phyloP scores from a whole-genome alignment of 2,329 filamentous ascomycete genomes.

The Remersonia thermophila region DNA sequence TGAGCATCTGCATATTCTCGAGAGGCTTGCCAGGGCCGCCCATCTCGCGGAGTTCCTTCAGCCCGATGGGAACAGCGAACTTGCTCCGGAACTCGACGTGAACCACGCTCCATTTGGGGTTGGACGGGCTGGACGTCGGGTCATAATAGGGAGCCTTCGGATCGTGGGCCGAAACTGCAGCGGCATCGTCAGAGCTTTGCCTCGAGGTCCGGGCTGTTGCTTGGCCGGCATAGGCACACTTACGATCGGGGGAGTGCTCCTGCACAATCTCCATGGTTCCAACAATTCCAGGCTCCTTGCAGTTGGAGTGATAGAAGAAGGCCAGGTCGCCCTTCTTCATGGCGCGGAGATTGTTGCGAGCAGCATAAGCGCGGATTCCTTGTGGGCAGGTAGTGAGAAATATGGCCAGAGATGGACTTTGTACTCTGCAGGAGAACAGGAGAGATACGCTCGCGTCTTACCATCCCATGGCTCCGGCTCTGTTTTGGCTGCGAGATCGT shows the following conservation, averaged over 20 bases:
- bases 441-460: slow-evolving; percentile 27
- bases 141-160: slow-evolving; percentile 72
- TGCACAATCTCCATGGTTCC: slow-evolving; percentile 81
- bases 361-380: slow-evolving; percentile 43
- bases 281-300: slow-evolving; percentile 76
- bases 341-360: slow-evolving; percentile 76
- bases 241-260: slow-evolving; percentile 70
- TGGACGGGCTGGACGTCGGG: slow-evolving; percentile 52
- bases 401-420: not conserved
- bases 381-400: slow-evolving; percentile 14
- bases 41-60: slow-evolving; percentile 59
- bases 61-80: slow-evolving; percentile 56
- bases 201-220: too few species aligned
- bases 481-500: slow-evolving; percentile 62
- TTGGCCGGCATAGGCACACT: slow-evolving; percentile 16
- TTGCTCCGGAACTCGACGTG: slow-evolving; percentile 81
- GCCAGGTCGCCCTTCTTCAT: slow-evolving; percentile 89
- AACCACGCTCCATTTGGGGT: slow-evolving; percentile 78
- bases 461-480: slow-evolving; percentile 87
- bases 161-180: slow-evolving; percentile 56
- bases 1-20: slow-evolving; percentile 71
- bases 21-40: slow-evolving; percentile 43
- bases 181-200: not conserved
- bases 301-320: slow-evolving; percentile 96
- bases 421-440: slow-evolving; percentile 1